A percentile compares a stretch with the other conserved stretches of the same genome.
Conservation (phyloP, 176 grass and related monocot species). For the Zea luxurians region DNA sequence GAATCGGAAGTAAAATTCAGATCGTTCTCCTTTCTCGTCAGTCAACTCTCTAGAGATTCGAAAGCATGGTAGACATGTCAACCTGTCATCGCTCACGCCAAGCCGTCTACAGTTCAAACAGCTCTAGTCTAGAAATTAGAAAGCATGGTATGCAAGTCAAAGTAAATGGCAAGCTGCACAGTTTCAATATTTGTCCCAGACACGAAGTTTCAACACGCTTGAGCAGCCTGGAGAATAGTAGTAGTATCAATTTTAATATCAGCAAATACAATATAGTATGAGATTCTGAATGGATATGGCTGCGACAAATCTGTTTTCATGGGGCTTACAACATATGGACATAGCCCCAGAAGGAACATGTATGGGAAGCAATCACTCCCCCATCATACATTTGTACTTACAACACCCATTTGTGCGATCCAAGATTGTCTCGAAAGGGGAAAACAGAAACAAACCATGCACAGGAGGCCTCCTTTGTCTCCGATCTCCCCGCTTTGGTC, state of each 20-base stretch:
- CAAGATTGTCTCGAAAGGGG: neutral
- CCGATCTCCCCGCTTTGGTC: neutral
- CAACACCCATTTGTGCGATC: constrained; percentile 33
- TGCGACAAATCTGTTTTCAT: constrained; percentile 21
- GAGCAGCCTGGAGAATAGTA: neutral
- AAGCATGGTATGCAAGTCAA: neutral
- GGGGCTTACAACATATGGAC: constrained; percentile 49
- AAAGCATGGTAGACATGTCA: neutral
- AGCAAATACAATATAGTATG: constrained; percentile 45
- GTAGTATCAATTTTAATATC: constrained; percentile 16
- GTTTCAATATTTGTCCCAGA: neutral
- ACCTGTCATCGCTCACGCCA: constrained; percentile 28
- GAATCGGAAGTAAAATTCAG: neutral
- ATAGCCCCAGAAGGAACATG: constrained; percentile 34
- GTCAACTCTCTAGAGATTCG: constrained; percentile 16
- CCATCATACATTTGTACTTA: constrained; percentile 39
- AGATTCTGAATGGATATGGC: neutral
- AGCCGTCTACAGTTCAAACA: constrained; percentile 12
- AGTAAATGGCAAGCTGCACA: neutral
- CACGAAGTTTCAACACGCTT: constrained; percentile 7
- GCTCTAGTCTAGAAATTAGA: too few relatives aligned
- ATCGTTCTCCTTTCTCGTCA: neutral
- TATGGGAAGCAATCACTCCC: constrained; percentile 31
- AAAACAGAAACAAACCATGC: neutral
- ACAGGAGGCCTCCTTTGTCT: constrained; percentile 1